Evolutionary conservation across 768 basidiomycete genomes (phyloP), one percentile per base, ranked within the genome.

Genomic region (Serendipita sp.): DNA sequence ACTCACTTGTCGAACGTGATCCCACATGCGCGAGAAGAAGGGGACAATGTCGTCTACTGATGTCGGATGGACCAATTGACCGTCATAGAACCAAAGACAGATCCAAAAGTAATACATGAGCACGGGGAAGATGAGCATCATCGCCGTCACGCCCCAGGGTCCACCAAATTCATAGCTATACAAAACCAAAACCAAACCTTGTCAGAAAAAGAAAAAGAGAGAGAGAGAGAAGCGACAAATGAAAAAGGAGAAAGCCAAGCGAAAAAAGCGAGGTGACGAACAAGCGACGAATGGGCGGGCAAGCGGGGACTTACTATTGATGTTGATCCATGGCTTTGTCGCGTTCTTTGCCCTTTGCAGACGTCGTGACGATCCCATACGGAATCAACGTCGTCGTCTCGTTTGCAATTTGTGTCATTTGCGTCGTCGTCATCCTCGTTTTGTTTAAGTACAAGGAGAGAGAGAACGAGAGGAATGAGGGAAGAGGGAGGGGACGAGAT

Each of bases 81-180:
- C 96, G 68, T 96, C 88, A 72, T 97, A 93, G 75, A 94, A 95
- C 84, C 88, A 91, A 41, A 97, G 81, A 72, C 96, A 99, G 66
- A 91, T 91, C 91, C 92, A 97, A 67, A 98, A 82, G 77, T 98
- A 99, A 75, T 96, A 99, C 93, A 99, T 98, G 67, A 98, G 80
- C 30, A 87, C 74, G 0, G 96, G 96, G 72, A 99, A 99, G 54
- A 88, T 86, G 18, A 85, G 79, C 88, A 99, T 98, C 76, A 99
- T 98, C 11, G 87, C 88, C 10, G 84, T 74, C 32, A 94, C 92
- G 51, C 95, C 96, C 75, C 80, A 80, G 46, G 95, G 93, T 2
- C 95, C 95, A 68, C 96, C 95, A 71, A 99, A 99, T 74, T 99
- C 94, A 77, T 89, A 95, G 44, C 91, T 94, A 68, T 15, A 67